A percentile compares a stretch with the other conserved stretches of the same genome.
phyloP scores from a whole-genome alignment of 140 eudicot genomes.

The Flaveria floridana region DNA sequence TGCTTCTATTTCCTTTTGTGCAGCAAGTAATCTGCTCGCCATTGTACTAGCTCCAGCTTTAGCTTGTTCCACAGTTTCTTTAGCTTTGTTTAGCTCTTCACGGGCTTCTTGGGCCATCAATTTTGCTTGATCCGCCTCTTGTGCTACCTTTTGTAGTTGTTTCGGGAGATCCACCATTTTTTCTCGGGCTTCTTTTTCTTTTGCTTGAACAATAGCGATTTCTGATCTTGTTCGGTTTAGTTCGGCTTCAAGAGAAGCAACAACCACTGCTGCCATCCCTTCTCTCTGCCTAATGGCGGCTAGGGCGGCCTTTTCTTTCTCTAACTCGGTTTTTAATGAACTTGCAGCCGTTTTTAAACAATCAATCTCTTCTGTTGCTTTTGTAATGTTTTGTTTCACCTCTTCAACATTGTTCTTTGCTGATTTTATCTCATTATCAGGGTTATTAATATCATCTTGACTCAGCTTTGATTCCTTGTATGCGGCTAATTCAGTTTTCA shows the following conservation, averaged over 20 bases:
- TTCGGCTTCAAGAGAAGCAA: constrained; percentile 78
- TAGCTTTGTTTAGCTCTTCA: constrained; percentile 63
- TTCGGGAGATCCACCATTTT: constrained; percentile 66
- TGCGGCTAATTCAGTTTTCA: constrained; percentile 72
- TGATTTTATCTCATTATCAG: constrained; percentile 42
- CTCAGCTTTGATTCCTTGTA: constrained; percentile 62
- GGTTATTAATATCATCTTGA: constrained; percentile 34
- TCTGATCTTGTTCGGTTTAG: constrained; percentile 54
- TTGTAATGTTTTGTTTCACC: constrained; percentile 54
- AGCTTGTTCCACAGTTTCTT: constrained; percentile 69
- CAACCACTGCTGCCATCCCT: constrained; percentile 78
- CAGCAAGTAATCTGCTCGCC: constrained; percentile 64
- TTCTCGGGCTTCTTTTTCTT: constrained; percentile 72
- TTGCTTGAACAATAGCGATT: constrained; percentile 49
- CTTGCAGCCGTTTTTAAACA: constrained; percentile 61
- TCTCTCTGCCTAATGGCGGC: constrained; percentile 64
- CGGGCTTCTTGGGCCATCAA: constrained; percentile 45
- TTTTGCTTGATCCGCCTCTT: constrained; percentile 65
- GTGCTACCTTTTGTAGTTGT: constrained; percentile 63
- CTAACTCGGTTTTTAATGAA: constrained; percentile 62
- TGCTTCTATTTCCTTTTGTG: constrained; percentile 82
- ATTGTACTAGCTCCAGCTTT: constrained; percentile 64
- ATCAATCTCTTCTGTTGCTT: constrained; percentile 60
- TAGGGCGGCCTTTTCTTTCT: constrained; percentile 61
- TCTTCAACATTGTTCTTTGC: constrained; percentile 72